These are phyloP conservation scores for Backusella luteola DNA, from an alignment of 192 early-diverging fungal genomes.

Conservation along the genomic window DNA sequence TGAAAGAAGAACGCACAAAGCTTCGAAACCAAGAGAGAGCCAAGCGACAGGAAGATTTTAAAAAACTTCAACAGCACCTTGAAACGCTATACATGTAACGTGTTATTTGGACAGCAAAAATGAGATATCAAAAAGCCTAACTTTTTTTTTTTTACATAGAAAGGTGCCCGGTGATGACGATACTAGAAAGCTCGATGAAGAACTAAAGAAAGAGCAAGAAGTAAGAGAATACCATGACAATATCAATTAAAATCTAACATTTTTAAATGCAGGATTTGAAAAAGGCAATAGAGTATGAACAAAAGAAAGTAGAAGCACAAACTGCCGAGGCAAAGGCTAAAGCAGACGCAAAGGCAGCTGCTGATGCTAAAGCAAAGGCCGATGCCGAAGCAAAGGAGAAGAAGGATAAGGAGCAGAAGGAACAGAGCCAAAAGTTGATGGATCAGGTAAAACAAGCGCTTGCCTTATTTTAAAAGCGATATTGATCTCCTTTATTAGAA, in stretches of 20 bases:
- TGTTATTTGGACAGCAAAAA: no score
- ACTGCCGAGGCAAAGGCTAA: neutral
- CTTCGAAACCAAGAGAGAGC: neutral
- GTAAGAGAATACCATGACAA: neutral
- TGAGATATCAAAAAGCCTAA: neutral
- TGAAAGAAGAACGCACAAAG: neutral
- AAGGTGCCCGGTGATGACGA: neutral
- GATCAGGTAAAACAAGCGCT: neutral
- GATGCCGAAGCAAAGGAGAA: neutral
- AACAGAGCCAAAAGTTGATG: neutral
- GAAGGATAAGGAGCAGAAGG: constrained; percentile 13
- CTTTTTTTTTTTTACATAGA: neutral
- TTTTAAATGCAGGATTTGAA: neutral
- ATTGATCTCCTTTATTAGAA: neutral
- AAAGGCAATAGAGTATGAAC: constrained; percentile 11
- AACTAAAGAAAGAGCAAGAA: constrained; percentile 4
- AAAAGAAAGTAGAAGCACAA: constrained; percentile 14
- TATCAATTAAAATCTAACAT: neutral
- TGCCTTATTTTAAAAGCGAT: no score
- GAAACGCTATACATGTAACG: neutral
- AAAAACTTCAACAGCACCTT: neutral
- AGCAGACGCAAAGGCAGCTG: constrained; percentile 13
- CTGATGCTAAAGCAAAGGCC: constrained; percentile 23
- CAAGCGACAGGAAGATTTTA: neutral
- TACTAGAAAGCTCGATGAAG: neutral